Evolutionary conservation across 768 basidiomycete species (phyloP).

Genomic region (Saitozyma podzolica): DNA sequence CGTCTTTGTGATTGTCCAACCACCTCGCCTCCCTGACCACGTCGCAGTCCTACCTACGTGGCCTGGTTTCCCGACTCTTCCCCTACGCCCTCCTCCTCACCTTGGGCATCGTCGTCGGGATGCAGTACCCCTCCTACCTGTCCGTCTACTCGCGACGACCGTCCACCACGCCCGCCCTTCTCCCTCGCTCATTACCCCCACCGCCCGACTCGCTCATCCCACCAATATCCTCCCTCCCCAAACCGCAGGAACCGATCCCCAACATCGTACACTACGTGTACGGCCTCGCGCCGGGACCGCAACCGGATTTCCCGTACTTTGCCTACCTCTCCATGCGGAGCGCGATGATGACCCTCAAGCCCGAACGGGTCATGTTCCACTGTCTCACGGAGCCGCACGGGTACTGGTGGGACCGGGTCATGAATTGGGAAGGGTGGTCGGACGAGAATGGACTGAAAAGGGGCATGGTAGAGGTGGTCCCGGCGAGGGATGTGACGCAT

Average conservation of each 20-base stretch:
- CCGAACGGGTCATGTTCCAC: conserved; percentile 48
- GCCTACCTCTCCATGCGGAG: conserved; percentile 49
- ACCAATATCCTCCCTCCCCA: conserved; percentile 17
- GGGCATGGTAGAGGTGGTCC: conserved; percentile 31
- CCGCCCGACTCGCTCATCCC: conserved; percentile 20
- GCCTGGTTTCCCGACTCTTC: no score
- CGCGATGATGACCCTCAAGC: conserved; percentile 40
- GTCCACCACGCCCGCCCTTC: conserved; percentile 4
- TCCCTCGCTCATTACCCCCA: conserved; percentile 26
- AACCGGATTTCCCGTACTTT: conserved; percentile 46
- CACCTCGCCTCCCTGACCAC: no score
- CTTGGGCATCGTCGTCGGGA: conserved; percentile 30
- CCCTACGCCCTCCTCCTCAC: conserved; percentile 15
- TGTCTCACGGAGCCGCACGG: conserved; percentile 45
- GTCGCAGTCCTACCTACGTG: no score
- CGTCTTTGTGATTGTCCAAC: no score
- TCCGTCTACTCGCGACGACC: conserved; percentile 40
- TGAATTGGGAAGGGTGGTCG: conserved; percentile 34
- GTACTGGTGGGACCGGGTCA: conserved; percentile 49
- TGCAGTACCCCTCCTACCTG: conserved; percentile 35
- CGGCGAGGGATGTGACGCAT: conserved; percentile 34
- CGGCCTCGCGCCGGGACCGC: conserved; percentile 40
- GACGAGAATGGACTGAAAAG: conserved; percentile 16
- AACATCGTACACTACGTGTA: conserved; percentile 51
- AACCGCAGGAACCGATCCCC: conserved; percentile 33